Conservation (phyloP, 345 rosid genomes). For the Noccaea bulbosa region DNA sequence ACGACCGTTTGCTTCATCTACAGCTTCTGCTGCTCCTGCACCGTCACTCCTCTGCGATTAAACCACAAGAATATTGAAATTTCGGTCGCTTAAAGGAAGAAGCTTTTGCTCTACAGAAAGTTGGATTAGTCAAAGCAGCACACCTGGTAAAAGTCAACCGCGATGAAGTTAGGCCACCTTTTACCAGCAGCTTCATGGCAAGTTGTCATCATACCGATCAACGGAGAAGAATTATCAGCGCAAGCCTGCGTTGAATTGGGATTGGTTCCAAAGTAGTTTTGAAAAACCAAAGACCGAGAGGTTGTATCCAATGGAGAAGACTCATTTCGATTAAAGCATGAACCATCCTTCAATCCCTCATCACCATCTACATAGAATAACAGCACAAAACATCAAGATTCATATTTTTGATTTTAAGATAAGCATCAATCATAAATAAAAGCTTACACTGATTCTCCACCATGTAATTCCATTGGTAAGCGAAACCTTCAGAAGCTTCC, state of each 20-base stretch:
- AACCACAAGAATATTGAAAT: constrained; percentile 10
- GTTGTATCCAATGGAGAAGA: constrained; percentile 68
- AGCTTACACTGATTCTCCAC: constrained; percentile 87
- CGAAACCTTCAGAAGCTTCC: constrained; percentile 90
- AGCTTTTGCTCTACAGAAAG: no score
- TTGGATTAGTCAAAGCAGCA: constrained; percentile 30
- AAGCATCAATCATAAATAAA: no score
- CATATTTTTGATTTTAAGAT: no score
- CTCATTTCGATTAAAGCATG: constrained; percentile 71
- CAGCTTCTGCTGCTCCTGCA: constrained; percentile 88
- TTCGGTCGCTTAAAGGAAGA: not conserved
- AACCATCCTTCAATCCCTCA: constrained; percentile 70
- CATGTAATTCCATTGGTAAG: constrained; percentile 87
- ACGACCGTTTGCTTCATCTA: constrained; percentile 85
- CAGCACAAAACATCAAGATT: constrained; percentile 8
- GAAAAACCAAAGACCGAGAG: constrained; percentile 63
- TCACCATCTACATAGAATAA: constrained; percentile 67
- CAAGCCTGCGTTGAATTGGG: constrained; percentile 70
- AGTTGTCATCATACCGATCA: constrained; percentile 65
- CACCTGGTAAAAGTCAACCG: constrained; percentile 94
- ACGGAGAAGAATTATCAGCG: constrained; percentile 74
- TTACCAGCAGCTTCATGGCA: constrained; percentile 76
- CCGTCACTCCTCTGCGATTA: constrained; percentile 76
- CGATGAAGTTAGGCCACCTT: constrained; percentile 98
- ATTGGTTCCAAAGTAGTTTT: constrained; percentile 70